Base-by-base conservation (phyloP, 1,139 yeast genomes). In the Saccharomyces hybrid region DNA sequence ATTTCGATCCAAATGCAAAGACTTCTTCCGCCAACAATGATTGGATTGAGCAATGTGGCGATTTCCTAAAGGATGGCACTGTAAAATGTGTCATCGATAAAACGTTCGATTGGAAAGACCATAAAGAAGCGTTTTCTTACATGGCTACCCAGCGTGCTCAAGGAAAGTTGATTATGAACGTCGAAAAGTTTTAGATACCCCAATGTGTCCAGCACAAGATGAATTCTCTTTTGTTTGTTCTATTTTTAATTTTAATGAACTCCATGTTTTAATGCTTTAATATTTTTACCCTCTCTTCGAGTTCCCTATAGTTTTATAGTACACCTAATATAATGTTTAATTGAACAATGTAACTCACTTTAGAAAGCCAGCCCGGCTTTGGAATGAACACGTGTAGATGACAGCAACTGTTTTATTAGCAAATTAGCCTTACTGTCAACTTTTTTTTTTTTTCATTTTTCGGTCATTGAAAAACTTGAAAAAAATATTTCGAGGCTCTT, bases 131-230 rank as follows among this genome's bases (percentile, higher is more conserved):
- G 0, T 69, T 79, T 54, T 76, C 77, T 2, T 75, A 72, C 59
- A 70, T 85, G 55, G 70, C 68, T 28, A 66, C 74, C 2, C 81
- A 82, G 49, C 77, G 74, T 55, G 81, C 83, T n/a, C 79, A 76
- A 56, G 96, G 96, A 31, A 88, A 87, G 67, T 72, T 87, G 52
- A 77, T 87, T 4, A 55, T 74, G 47, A 64, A 73, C 42, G 71
- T 72, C 25, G 78, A 74, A 55, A 65, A 64, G 50, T 73, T 73
- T 55, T 73, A 59, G 44, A 38, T 38, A 38, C 26, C 44, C 44
- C 8, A 6, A 5, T 38, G 13, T 20, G 4, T 20, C 4, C 23
- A 20, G 4, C 23, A 20, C 23, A 20, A 20, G 23, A 20, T 20
- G 23, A 20, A 20, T 20, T 20, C 23, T 20, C 23, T 20, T 20